Evolutionary conservation across 164 flowering plant species (phyloP), one percentile per base, ranked within the genome.

Genomic region (Tetracentron sinense): DNA sequence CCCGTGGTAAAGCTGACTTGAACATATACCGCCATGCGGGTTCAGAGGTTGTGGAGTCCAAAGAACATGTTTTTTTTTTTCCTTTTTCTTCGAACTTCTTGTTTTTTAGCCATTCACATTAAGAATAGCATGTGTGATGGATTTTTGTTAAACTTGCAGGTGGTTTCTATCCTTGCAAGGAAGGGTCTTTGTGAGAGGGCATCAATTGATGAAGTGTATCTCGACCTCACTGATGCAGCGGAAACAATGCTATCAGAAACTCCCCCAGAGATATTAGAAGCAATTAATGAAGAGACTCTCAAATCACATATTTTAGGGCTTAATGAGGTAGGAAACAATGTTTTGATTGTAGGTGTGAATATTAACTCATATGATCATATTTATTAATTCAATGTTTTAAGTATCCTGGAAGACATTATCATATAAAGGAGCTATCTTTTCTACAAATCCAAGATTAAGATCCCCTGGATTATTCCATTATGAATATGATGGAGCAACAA

Each of bases 141-240:
- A 54, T 23, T 49, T 54, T 29, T 2, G 17, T 53, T 22, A 21
- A 58, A 58, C 28, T 48, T 68, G 54, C 76, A 93, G 98, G 98
- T 94, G 44, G 89, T 94, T 54, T 77, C 92, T n/a, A 81, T 94
- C 66, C 93, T 91, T 66, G 62, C 97, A 16, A 77, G 78, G 70
- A 89, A 72, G 70, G 98, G 99, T 21, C 83, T 89, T 6, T 94
- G 98, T 74, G 99, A 94, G 70, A 82, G 96, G 72, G 98, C 98
- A 60, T 94, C 97, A 53, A 91, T 91, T 67, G 99, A 91, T 82
- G 97, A 94, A 76, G 98, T 94, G 10, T 89, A 94, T 74, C 89
- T 90, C 56, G 99, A 94, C 68, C 88, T 94, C 35, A 91, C 95
- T 65, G 95, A 90, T 71, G 95, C 95, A 49, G 93, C 92, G 4